phyloP scores from a whole-genome alignment of 768 basidiomycete genomes.

The Tricholoma sp. region DNA sequence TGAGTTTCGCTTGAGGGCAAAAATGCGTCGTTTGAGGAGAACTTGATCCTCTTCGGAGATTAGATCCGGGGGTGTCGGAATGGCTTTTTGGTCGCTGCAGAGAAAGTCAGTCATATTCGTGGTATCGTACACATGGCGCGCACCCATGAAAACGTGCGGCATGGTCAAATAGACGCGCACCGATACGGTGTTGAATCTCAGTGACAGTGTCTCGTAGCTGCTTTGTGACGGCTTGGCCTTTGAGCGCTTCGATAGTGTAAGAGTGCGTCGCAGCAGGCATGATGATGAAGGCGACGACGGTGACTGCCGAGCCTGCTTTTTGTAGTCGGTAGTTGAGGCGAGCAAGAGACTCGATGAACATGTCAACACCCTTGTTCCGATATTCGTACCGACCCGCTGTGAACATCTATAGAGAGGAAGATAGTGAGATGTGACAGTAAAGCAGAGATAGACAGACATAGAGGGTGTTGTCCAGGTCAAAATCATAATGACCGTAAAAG shows the following conservation, averaged over 20 bases:
- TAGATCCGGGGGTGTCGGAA: constrained; percentile 60
- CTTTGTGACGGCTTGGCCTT: constrained; percentile 94
- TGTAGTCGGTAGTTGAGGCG: constrained; percentile 58
- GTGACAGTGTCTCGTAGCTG: constrained; percentile 94
- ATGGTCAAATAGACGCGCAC: constrained; percentile 88
- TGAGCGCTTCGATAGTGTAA: constrained; percentile 96
- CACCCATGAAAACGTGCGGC: constrained; percentile 90
- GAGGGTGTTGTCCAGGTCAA: constrained; percentile 88
- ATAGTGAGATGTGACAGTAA: neutral
- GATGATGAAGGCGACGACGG: constrained; percentile 97
- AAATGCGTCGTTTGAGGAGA: constrained; percentile 90
- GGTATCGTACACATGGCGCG: constrained; percentile 18
- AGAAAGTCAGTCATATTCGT: neutral
- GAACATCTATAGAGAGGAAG: constrained; percentile 65
- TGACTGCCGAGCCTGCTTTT: constrained; percentile 61
- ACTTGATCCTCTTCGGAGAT: constrained; percentile 92
- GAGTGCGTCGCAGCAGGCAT: constrained; percentile 96
- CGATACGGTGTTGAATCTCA: constrained; percentile 92
- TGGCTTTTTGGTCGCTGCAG: constrained; percentile 47
- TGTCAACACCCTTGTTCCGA: constrained; percentile 98
- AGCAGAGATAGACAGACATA: constrained; percentile 46
- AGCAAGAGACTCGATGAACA: constrained; percentile 97
- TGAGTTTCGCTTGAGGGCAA: constrained; percentile 90
- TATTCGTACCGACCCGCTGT: constrained; percentile 99
- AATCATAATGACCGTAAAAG: constrained; percentile 97